Percentiles rank a stretch among this genome's conserved stretches.
Conservation (phyloP, 345 rosid genomes). For the Bruguiera sexangula region DNA sequence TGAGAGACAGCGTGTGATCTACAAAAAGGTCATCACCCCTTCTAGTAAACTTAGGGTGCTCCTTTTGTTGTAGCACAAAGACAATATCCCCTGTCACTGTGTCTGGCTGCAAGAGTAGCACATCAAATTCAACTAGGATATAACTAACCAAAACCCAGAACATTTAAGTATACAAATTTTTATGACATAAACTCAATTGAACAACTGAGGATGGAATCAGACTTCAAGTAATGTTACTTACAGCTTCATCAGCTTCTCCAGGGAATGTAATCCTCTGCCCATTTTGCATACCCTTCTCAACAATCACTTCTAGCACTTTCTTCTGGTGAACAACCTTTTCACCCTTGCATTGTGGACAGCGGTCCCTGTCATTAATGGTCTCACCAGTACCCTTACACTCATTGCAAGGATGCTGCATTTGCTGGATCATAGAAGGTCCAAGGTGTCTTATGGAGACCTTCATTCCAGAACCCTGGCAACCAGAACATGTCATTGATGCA, state of each 20-base stretch:
- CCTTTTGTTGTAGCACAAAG: slow-evolving; percentile 63
- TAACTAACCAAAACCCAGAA: not conserved
- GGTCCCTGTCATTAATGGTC: slow-evolving; percentile 38
- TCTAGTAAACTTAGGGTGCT: slow-evolving; percentile 65
- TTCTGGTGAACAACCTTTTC: slow-evolving; percentile 42
- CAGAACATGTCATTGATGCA: slow-evolving; percentile 34
- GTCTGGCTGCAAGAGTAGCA: slow-evolving; percentile 51
- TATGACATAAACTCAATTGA: no score
- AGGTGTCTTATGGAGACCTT: slow-evolving; percentile 41
- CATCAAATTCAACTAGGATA: not conserved
- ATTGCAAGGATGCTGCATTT: slow-evolving; percentile 45
- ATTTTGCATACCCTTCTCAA: slow-evolving; percentile 47
- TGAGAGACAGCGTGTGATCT: slow-evolving; percentile 62
- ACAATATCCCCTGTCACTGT: slow-evolving; percentile 41
- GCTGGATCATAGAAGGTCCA: slow-evolving; percentile 43
- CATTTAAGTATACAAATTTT: no score
- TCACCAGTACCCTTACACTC: slow-evolving; percentile 43
- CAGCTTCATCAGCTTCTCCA: slow-evolving; percentile 45
- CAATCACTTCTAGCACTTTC: slow-evolving; percentile 39
- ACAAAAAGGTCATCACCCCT: slow-evolving; percentile 71
- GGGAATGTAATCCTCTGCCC: slow-evolving; percentile 41
- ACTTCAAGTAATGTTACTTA: slow-evolving; percentile 5
- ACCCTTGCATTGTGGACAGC: slow-evolving; percentile 41
- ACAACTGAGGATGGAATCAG: no score
- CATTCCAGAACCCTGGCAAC: slow-evolving; percentile 43